Evolutionary conservation across 2,329 filamentous ascomycete species (phyloP).

Genomic region (Alternaria arbusti): DNA sequence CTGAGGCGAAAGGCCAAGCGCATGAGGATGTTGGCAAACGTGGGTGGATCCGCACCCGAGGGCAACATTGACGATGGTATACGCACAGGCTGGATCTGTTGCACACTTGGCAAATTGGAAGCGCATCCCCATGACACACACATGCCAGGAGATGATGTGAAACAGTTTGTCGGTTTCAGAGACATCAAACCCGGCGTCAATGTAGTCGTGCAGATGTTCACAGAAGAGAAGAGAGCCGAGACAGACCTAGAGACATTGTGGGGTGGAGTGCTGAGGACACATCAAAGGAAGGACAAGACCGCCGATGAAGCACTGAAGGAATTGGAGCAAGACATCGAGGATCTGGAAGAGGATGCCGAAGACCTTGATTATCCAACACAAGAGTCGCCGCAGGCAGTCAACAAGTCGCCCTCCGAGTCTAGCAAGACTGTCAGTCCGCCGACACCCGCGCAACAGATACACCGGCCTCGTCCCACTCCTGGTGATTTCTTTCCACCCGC

Average conservation of each 20-base stretch:
- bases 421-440: neutral
- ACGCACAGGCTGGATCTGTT: conserved; percentile 93
- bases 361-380: conserved; percentile 10
- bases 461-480: conserved; percentile 23
- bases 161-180: conserved; percentile 80
- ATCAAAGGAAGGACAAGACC: conserved; percentile 47
- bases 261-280: conserved; percentile 56
- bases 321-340: conserved; percentile 28
- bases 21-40: conserved; percentile 78
- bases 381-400: neutral
- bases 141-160: conserved; percentile 42
- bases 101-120: conserved; percentile 79
- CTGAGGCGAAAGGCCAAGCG: conserved; percentile 79
- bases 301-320: conserved; percentile 37
- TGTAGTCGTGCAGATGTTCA: conserved; percentile 75
- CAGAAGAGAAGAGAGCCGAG: conserved; percentile 71
- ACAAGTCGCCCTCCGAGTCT: neutral
- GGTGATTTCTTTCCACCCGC: conserved; percentile 38
- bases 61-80: conserved; percentile 80
- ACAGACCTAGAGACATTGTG: conserved; percentile 72
- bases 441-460: conserved; percentile 22
- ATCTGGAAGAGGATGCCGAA: conserved; percentile 25
- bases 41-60: conserved; percentile 61
- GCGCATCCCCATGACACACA: conserved; percentile 53
- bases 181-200: conserved; percentile 61